phyloP scores from a whole-genome alignment of 2,329 filamentous ascomycete genomes.

The Stemphylium vesicarium region DNA sequence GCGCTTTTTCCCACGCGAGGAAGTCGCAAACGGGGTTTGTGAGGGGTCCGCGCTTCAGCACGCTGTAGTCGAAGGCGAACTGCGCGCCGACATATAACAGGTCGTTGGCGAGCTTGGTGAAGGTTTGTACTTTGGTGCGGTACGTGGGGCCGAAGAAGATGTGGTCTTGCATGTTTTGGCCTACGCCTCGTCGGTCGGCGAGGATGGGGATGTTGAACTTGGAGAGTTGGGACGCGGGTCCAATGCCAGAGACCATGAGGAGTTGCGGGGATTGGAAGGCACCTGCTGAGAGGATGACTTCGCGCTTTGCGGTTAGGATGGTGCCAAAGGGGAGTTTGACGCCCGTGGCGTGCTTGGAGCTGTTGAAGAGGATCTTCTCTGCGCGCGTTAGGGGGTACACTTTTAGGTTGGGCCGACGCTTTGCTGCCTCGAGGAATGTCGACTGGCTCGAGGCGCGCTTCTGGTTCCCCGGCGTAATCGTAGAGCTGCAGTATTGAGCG shows the following conservation, averaged over 20 bases:
- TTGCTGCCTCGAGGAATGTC: too few species aligned
- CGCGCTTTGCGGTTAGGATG: conserved; percentile 38
- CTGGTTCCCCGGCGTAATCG: too few species aligned
- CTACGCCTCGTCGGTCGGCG: conserved; percentile 31
- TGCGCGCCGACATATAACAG: conserved; percentile 13
- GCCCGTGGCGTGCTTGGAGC: too few species aligned
- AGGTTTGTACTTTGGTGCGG: conserved; percentile 24
- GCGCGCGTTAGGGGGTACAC: too few species aligned
- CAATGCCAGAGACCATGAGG: conserved; percentile 49
- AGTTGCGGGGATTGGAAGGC: conserved; percentile 53
- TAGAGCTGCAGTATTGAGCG: too few species aligned
- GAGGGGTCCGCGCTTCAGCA: conserved; percentile 15
- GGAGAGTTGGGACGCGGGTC: conserved; percentile 27
- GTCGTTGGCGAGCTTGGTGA: conserved; percentile 11
- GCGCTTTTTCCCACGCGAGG: conserved; percentile 35
- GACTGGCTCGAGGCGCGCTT: too few species aligned
- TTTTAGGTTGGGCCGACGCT: too few species aligned
- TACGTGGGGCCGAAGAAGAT: conserved; percentile 31
- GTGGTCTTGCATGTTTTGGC: conserved; percentile 33
- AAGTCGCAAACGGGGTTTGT: conserved; percentile 30
- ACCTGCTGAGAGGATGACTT: conserved; percentile 55
- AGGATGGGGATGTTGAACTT: conserved; percentile 29
- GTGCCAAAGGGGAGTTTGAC: too few species aligned
- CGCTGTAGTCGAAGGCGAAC: not conserved
- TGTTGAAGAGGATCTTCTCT: too few species aligned